Conservation (phyloP, 495 filamentous ascomycete species). For the Podospora appendiculata region DNA sequence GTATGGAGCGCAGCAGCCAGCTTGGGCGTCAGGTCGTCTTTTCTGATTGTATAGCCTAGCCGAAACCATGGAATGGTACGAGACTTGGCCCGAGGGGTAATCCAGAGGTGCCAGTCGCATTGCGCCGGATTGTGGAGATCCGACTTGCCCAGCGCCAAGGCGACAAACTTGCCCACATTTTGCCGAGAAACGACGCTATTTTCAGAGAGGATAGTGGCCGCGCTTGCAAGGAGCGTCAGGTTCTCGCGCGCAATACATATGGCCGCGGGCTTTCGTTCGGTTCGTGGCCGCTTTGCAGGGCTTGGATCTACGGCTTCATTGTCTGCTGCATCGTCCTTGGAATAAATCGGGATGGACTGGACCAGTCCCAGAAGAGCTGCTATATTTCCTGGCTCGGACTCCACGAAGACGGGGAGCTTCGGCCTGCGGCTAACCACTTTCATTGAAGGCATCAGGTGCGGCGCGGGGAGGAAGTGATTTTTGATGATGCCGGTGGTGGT, state of each 20-base stretch:
- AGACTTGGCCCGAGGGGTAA: conserved; percentile 9
- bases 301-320: not conserved
- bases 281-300: conserved; percentile 9
- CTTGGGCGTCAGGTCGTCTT: not conserved
- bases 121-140: not conserved
- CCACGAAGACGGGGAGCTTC: not conserved
- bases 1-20: conserved; percentile 6
- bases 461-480: too few species aligned
- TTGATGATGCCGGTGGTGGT: not conserved
- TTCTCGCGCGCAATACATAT: conserved; percentile 19
- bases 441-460: conserved; percentile 4
- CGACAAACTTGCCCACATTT: conserved; percentile 7
- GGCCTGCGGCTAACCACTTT: not conserved
- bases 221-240: conserved; percentile 2
- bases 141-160: not conserved
- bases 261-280: conserved; percentile 8
- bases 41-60: conserved; percentile 1
- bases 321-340: not conserved
- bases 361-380: conserved; percentile 12
- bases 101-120: conserved; percentile 2
- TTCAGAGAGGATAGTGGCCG: not conserved
- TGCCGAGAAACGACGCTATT: not conserved
- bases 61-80: conserved; percentile 1
- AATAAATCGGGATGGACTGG: conserved; percentile 1
- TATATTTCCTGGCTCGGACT: conserved; percentile 2